These are phyloP conservation scores for Colletotrichum paranaense DNA, from an alignment of 2,329 filamentous ascomycete genomes.

Conservation along the genomic window DNA sequence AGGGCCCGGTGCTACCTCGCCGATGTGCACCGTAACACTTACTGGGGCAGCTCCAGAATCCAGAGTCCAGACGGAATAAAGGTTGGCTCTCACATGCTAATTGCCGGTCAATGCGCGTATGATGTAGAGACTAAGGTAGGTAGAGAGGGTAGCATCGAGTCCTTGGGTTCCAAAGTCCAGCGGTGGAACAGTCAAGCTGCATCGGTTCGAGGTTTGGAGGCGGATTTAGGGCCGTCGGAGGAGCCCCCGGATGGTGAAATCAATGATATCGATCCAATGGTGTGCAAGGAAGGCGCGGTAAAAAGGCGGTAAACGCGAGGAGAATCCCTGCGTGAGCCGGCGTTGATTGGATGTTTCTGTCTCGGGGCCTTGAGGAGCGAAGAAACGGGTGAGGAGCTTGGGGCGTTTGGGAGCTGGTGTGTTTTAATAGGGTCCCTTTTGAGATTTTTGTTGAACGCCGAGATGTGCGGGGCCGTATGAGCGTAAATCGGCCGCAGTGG, in stretches of 20 bases:
- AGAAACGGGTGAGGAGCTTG: constrained; percentile 29
- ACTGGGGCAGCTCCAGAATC: neutral
- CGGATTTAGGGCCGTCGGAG: constrained; percentile 14
- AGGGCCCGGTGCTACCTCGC: neutral
- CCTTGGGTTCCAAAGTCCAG: neutral
- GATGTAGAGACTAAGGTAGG: constrained; percentile 1
- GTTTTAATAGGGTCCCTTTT: constrained; percentile 12
- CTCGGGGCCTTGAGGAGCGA: constrained; percentile 14
- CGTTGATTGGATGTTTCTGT: neutral
- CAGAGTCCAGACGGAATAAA: neutral
- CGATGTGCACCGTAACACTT: constrained; percentile 4
- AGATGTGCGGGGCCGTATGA: neutral
- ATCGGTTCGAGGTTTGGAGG: neutral
- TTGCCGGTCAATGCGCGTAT: neutral
- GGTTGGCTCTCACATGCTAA: constrained; percentile 30
- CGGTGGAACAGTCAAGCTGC: neutral
- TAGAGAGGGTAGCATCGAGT: neutral
- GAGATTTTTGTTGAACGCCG: constrained; percentile 33
- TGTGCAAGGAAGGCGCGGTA: neutral
- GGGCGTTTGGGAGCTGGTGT: constrained; percentile 20
- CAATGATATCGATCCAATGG: constrained; percentile 14
- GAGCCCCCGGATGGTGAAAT: neutral
- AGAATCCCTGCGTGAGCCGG: neutral
- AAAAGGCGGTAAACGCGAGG: constrained; percentile 34
- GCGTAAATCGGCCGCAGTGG: neutral